Percentiles rank a stretch among this genome's conserved stretches.
Conservation (phyloP, 768 basidiomycete genomes). For the Suillus hirtellus region DNA sequence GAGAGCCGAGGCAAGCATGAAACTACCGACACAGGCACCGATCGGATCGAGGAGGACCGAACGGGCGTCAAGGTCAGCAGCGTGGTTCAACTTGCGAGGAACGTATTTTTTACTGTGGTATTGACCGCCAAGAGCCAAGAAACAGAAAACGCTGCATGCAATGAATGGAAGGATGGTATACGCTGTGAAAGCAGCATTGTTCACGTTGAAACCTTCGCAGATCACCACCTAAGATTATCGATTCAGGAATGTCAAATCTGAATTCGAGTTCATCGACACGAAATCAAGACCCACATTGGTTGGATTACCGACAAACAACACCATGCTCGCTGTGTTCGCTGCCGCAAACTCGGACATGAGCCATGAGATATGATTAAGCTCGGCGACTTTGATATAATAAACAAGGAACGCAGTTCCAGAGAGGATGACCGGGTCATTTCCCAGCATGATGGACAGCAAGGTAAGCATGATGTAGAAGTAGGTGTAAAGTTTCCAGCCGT, state of each 20-base stretch:
- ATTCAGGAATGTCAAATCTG: not conserved
- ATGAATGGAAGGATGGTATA: constrained; percentile 84
- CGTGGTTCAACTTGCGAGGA: constrained; percentile 43
- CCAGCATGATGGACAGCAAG: constrained; percentile 73
- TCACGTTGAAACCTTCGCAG: constrained; percentile 80
- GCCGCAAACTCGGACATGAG: constrained; percentile 76
- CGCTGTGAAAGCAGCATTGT: constrained; percentile 76
- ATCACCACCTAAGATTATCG: constrained; percentile 57
- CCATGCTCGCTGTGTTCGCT: constrained; percentile 77
- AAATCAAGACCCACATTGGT: constrained; percentile 59
- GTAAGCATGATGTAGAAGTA: constrained; percentile 87
- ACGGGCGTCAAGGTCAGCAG: constrained; percentile 47
- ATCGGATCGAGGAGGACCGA: constrained; percentile 69
- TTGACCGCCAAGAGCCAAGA: constrained; percentile 56
- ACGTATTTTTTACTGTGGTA: constrained; percentile 58
- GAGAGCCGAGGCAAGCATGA: constrained; percentile 66
- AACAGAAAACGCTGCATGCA: constrained; percentile 63
- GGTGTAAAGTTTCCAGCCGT: constrained; percentile 71
- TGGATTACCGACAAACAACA: constrained; percentile 83
- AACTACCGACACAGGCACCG: constrained; percentile 73
- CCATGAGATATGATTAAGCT: constrained; percentile 60
- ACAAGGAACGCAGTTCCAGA: constrained; percentile 89
- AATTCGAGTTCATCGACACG: not conserved
- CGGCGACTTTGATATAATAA: constrained; percentile 72
- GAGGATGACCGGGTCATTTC: constrained; percentile 92